These are phyloP conservation scores for Sporobolomyces roseus DNA, from an alignment of 768 basidiomycete genomes.

Conservation along the genomic window DNA sequence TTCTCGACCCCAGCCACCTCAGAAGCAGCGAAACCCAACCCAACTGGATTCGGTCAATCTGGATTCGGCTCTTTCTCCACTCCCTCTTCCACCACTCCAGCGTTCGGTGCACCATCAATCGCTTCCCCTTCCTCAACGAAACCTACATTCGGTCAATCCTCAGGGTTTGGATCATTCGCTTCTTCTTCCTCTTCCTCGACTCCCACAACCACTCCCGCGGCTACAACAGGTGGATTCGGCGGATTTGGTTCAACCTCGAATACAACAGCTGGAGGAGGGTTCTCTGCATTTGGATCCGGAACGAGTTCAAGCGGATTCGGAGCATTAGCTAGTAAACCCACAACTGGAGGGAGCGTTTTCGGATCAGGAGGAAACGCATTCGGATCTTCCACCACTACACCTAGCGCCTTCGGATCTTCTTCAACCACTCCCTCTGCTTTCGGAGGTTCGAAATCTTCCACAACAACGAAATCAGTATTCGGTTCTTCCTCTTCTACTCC, in stretches of 20 bases:
- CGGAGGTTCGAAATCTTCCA: background rate
- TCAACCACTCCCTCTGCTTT: background rate
- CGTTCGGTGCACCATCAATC: constrained; percentile 6
- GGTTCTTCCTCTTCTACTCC: constrained; percentile 1
- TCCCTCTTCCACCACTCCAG: background rate
- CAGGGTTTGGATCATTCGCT: constrained; percentile 24
- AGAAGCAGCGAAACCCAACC: background rate
- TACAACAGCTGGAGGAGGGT: background rate
- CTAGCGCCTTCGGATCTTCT: constrained; percentile 11
- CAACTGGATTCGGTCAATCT: constrained; percentile 17
- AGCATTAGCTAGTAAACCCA: background rate
- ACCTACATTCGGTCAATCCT: constrained; percentile 21
- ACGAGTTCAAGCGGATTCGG: constrained; percentile 13
- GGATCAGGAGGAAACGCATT: background rate
- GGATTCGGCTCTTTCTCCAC: constrained; percentile 14
- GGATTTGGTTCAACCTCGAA: constrained; percentile 23
- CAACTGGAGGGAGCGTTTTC: constrained; percentile 4
- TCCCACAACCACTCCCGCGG: background rate
- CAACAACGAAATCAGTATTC: background rate
- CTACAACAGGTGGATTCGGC: constrained; percentile 9
- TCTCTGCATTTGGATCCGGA: background rate
- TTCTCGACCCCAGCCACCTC: background rate
- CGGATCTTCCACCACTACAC: background rate
- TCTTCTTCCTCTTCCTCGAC: background rate
- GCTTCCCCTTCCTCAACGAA: constrained; percentile 27